phyloP scores from a whole-genome alignment of 306 rosid species.

The Benincasa hispida region DNA sequence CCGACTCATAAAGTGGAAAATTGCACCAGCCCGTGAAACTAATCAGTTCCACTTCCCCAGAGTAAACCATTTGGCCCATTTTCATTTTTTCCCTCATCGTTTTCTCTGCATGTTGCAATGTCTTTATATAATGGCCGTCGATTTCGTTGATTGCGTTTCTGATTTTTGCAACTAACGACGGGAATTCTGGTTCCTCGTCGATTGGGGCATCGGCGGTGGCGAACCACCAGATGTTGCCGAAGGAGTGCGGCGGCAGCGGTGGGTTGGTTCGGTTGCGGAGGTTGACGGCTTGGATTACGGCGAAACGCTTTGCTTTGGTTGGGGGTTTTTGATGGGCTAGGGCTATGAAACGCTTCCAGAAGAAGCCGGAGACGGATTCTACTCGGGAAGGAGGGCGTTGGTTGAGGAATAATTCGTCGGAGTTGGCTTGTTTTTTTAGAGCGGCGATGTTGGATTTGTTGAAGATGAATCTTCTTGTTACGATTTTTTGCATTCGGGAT shows the following conservation, averaged over 20 bases:
- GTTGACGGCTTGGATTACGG: constrained; percentile 15
- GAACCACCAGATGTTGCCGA: constrained; percentile 20
- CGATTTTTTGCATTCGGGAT: not conserved
- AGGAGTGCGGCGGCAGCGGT: constrained; percentile 13
- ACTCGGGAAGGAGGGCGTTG: constrained; percentile 19
- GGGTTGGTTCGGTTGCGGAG: constrained; percentile 26
- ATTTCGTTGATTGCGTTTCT: constrained; percentile 1
- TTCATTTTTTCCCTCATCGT: not conserved
- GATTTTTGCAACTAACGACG: not conserved
- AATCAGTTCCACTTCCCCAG: constrained; percentile 11
- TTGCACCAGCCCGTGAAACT: constrained; percentile 17
- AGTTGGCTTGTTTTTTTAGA: constrained; percentile 3
- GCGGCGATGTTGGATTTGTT: not conserved
- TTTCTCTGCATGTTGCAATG: not conserved
- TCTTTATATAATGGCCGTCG: not conserved
- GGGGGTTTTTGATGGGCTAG: not conserved
- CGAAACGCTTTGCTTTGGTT: not conserved
- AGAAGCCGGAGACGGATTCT: constrained; percentile 26
- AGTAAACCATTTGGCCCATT: not conserved
- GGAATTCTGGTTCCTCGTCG: not conserved
- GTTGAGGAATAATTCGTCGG: not conserved
- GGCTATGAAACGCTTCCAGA: constrained; percentile 21
- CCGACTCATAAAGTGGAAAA: constrained; percentile 22
- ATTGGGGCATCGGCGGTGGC: not conserved
- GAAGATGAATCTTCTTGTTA: constrained; percentile 15